These are phyloP conservation scores for Aspergillus carlsbadensis DNA, from an alignment of 495 filamentous ascomycete species.

Conservation along the genomic window DNA sequence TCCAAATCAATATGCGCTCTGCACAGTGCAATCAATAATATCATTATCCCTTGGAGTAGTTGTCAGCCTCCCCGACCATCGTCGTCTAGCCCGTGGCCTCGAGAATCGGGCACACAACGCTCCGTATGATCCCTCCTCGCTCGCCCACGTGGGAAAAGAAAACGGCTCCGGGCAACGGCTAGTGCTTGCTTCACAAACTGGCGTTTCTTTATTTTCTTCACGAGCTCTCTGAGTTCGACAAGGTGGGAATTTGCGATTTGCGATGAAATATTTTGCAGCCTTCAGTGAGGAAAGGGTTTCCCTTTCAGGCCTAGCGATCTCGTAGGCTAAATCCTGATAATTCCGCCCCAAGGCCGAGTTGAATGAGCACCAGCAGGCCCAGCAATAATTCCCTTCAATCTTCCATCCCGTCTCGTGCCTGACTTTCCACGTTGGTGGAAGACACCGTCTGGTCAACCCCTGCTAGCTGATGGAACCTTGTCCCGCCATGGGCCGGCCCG, in stretches of 20 bases:
- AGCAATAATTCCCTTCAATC: neutral
- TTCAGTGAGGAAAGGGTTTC: neutral
- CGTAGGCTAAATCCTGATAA: constrained; percentile 4
- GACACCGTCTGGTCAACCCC: constrained; percentile 8
- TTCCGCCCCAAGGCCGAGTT: neutral
- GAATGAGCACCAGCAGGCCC: neutral
- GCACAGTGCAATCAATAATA: neutral
- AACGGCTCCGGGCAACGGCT: constrained; percentile 11
- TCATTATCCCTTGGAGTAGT: too few species aligned
- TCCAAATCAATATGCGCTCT: neutral
- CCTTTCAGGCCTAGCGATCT: neutral
- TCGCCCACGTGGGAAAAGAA: constrained; percentile 19
- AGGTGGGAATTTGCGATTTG: neutral
- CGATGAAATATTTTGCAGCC: too few species aligned
- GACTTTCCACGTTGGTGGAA: constrained; percentile 4
- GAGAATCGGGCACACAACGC: neutral
- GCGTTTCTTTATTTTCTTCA: neutral
- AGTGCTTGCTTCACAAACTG: neutral
- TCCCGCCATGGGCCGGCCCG: constrained; percentile 24
- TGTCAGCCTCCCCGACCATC: neutral
- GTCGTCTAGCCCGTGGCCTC: neutral
- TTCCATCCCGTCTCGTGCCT: neutral
- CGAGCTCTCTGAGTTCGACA: neutral
- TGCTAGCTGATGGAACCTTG: constrained; percentile 19
- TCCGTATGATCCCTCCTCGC: neutral